Conservation (phyloP, 2,329 filamentous ascomycete species). For the Fusarium abutilonis region DNA sequence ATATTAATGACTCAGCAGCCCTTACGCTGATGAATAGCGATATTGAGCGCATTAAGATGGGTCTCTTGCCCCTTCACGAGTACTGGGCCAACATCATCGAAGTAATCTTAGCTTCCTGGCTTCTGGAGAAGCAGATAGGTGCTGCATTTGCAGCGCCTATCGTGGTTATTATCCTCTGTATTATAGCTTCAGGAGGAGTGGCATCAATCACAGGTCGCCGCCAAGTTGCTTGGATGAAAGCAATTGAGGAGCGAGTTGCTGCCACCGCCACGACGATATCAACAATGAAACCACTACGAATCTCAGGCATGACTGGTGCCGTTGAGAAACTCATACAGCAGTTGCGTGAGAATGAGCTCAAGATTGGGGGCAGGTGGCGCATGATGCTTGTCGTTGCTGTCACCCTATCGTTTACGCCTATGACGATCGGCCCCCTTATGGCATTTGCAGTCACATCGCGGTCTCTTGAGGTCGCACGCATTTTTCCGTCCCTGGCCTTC, state of each 20-base stretch:
- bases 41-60: conserved; percentile 48
- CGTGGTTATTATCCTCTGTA: conserved; percentile 43
- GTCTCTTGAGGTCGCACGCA: conserved; percentile 40
- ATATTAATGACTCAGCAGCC: conserved; percentile 45
- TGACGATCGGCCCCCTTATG: conserved; percentile 49
- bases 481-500: conserved; percentile 48
- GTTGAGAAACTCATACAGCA: conserved; percentile 40
- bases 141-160: conserved; percentile 48
- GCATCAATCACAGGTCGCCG: conserved; percentile 35
- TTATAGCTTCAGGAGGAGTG: conserved; percentile 23
- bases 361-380: conserved; percentile 37
- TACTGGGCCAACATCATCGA: conserved; percentile 50
- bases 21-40: conserved; percentile 54
- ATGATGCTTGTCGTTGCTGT: conserved; percentile 43
- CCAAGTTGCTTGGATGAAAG: conserved; percentile 47
- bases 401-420: conserved; percentile 46
- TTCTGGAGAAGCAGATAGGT: conserved; percentile 49
- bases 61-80: conserved; percentile 47
- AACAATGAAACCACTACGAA: conserved; percentile 44
- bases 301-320: conserved; percentile 47
- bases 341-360: conserved; percentile 42
- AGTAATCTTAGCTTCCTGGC: conserved; percentile 47
- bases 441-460: conserved; percentile 45
- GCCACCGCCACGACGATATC: conserved; percentile 39
- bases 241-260: conserved; percentile 45